A percentile compares a stretch with the other conserved stretches of the same genome.
phyloP scores from a whole-genome alignment of 164 flowering plant species.

The Pachysandra terminalis region DNA sequence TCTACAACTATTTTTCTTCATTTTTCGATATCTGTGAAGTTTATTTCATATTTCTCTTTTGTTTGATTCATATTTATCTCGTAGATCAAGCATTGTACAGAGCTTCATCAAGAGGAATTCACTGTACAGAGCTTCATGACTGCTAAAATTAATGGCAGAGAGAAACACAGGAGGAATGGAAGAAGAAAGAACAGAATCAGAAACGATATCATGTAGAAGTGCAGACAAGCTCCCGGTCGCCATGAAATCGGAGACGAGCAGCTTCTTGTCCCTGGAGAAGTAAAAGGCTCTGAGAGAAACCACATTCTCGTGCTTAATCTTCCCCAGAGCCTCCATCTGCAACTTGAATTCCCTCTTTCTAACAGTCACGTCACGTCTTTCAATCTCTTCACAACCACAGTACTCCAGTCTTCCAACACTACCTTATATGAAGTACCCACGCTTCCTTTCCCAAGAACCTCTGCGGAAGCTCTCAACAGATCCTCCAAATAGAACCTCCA shows the following conservation, averaged over 20 bases:
- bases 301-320: too few species aligned
- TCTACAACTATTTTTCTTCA: too few species aligned
- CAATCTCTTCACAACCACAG: too few species aligned
- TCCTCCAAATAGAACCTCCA: slow-evolving; percentile 91
- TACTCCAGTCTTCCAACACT: slow-evolving; percentile 89
- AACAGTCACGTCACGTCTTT: slow-evolving; percentile 84
- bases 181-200: background rate
- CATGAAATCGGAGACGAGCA: slow-evolving; percentile 85
- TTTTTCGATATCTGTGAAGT: too few species aligned
- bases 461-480: slow-evolving; percentile 99
- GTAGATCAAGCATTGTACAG: too few species aligned
- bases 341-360: slow-evolving; percentile 73
- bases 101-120: too few species aligned
- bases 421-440: slow-evolving; percentile 96
- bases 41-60: too few species aligned
- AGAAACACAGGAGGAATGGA: background rate
- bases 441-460: slow-evolving; percentile 94
- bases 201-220: slow-evolving; percentile 69
- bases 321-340: slow-evolving; percentile 77
- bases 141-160: too few species aligned
- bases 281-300: too few species aligned
- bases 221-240: slow-evolving; percentile 91
- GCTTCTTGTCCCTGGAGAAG: slow-evolving; percentile 90
- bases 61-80: too few species aligned
- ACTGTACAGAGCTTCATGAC: too few species aligned